phyloP scores from a whole-genome alignment of 202 grass and related monocot genomes.

The Elaeis oleifera region DNA sequence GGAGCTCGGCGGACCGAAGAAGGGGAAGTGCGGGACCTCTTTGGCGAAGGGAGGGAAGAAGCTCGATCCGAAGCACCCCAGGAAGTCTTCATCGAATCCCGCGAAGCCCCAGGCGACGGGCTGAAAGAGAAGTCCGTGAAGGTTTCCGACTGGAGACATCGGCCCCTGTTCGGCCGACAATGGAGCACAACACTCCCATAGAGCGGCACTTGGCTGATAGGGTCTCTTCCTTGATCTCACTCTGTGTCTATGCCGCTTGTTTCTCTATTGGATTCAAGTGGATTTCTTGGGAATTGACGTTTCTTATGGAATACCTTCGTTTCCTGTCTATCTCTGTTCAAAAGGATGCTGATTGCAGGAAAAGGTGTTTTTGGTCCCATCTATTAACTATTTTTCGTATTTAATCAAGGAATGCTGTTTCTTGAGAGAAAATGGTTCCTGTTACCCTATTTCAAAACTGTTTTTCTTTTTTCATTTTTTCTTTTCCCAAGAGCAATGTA shows the following conservation, averaged over 20 bases:
- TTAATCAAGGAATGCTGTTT: too few relatives aligned
- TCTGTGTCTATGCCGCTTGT: background rate
- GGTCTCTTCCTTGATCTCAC: conserved; percentile 22
- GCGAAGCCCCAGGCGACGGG: background rate
- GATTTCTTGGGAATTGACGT: background rate
- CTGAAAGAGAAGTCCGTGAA: too few relatives aligned
- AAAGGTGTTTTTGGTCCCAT: too few relatives aligned
- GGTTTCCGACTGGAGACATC: background rate
- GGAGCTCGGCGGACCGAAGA: conserved; percentile 24
- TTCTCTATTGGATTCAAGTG: background rate
- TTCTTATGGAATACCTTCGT: background rate
- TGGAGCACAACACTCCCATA: conserved; percentile 37
- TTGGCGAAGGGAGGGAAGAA: conserved; percentile 21
- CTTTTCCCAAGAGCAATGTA: too few relatives aligned
- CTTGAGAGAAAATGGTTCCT: too few relatives aligned
- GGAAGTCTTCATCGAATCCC: background rate
- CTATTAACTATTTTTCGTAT: too few relatives aligned
- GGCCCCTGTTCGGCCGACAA: conserved; percentile 1
- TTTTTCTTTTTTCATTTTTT: too few relatives aligned
- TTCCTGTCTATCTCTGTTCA: too few relatives aligned
- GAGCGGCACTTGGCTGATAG: conserved; percentile 54
- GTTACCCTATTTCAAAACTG: too few relatives aligned
- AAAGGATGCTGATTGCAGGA: too few relatives aligned
- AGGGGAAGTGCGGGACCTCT: conserved; percentile 44
- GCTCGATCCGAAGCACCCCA: background rate